Percentiles rank a stretch among this genome's conserved stretches.
Evolutionary conservation across 495 filamentous ascomycete species (phyloP).

Genomic region (Tuber microsphaerosporum): DNA sequence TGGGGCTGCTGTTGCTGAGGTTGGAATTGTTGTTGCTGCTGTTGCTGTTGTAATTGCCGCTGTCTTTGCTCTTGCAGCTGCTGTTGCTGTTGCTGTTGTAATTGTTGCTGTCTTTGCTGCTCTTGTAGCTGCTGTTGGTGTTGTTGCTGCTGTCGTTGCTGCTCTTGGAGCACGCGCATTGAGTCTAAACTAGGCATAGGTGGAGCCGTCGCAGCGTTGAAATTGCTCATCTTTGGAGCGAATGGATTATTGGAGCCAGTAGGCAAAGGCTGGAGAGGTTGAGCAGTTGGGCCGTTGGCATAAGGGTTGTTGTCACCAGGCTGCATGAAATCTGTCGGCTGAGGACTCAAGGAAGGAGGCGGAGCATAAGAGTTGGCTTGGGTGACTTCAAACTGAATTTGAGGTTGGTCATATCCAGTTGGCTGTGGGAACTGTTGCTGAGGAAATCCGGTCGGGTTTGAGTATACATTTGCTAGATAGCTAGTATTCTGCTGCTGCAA

Average conservation of each 20-base stretch:
- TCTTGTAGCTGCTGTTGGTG: conserved; percentile 22
- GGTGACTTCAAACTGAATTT: conserved; percentile 50
- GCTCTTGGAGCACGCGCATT: conserved; percentile 3
- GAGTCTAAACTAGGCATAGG: conserved; percentile 21
- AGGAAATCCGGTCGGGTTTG: conserved; percentile 61
- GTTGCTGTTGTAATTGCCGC: conserved; percentile 23
- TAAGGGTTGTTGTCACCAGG: conserved; percentile 85
- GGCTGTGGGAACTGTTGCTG: conserved; percentile 50
- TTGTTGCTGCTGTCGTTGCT: conserved; percentile 22
- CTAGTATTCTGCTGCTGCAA: conserved; percentile 68
- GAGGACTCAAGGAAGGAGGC: conserved; percentile 48
- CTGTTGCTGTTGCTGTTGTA: no score
- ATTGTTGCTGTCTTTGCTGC: conserved; percentile 31
- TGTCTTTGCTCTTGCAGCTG: conserved; percentile 21
- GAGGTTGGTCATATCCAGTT: conserved; percentile 49
- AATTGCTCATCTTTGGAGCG: conserved; percentile 49
- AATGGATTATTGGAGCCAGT: conserved; percentile 98
- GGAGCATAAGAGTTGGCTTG: conserved; percentile 66
- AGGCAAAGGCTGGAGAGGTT: conserved; percentile 56
- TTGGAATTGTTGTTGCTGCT: conserved; percentile 23
- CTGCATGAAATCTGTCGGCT: conserved; percentile 47
- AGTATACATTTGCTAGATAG: conserved; percentile 78
- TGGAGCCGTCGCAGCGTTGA: conserved; percentile 51
- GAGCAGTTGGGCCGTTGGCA: conserved; percentile 49
- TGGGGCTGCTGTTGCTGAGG: conserved; percentile 45